Evolutionary conservation across 1,284 basidiomycete species (phyloP), one percentile per base, ranked within the genome.

Genomic region (Ceratobasidium sp.): DNA sequence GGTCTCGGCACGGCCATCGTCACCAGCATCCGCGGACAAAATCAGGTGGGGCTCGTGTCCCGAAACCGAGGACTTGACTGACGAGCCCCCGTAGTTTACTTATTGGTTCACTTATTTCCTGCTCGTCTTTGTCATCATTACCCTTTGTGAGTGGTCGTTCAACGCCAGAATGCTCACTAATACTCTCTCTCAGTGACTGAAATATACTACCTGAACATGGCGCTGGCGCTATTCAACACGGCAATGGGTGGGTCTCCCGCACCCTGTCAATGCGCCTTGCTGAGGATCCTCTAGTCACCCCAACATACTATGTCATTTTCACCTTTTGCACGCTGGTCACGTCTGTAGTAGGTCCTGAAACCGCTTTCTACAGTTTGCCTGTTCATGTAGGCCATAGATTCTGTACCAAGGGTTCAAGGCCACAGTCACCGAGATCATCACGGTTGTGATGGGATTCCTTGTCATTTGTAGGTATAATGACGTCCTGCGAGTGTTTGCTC

Each of bases 161-260:
- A 12, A 3, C 4, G 43, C 4, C 43, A 18, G 18, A 3, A 45
- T 18, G 8, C 3, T 10, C 9, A 45, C 18, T 45, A 18, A 45
- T 58, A 73, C 75, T 16, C 75, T 71, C 21, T 36, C 72, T 53
- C 80, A 89, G 90, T 96, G 65, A 90, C 91, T 73, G 94, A 98
- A 81, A 94, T 98, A 79, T 97, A 93, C 82, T 98, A 96, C 82
- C 86, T 98, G 76, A 99, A 98, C 83, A 92, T 96, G 78, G 97
- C 97, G 23, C 89, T 99, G 74, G 97, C 96, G 77, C 84, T 98
- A 52, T 98, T 96, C 86, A 98, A 98, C 81, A 94, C 92, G 71
- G 92, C 93, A 70, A 95, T 94, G 92, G 92, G 89, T 92, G 81
- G 64, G 76, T 75, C 23, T 58, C 67, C 32, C 9, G 16, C 48